Evolutionary conservation across 2,329 filamentous ascomycete genomes (phyloP).

Genomic region (Fusarium transvaalense): DNA sequence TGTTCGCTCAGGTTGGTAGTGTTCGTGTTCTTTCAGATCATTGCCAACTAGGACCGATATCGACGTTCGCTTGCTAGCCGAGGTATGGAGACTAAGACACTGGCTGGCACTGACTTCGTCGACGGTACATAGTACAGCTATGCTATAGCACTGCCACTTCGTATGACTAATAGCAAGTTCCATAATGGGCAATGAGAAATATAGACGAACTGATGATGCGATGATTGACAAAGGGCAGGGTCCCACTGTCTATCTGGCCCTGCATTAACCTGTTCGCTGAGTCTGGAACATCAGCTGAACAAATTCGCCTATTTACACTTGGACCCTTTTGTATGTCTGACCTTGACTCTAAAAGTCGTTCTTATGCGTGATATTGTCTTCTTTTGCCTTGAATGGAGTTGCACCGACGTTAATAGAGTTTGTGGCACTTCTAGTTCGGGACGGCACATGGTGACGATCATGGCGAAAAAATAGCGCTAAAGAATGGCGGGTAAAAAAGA

Average conservation of each 20-base stretch:
- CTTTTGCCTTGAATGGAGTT: slow-evolving; percentile 5
- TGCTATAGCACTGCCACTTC: neutral
- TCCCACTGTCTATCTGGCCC: neutral
- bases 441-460: neutral
- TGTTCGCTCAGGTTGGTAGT: neutral
- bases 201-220: neutral
- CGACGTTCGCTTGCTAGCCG: neutral
- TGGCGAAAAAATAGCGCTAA: neutral
- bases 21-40: neutral
- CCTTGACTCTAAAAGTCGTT: neutral
- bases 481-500: neutral
- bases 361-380: neutral
- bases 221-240: neutral
- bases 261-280: neutral
- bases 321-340: neutral
- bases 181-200: neutral
- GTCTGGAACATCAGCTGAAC: slow-evolving; percentile 13
- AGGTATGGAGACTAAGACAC: slow-evolving; percentile 21
- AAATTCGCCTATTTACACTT: slow-evolving; percentile 1
- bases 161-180: neutral
- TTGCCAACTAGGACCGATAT: neutral
- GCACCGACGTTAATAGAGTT: slow-evolving; percentile 10
- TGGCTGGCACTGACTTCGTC: neutral
- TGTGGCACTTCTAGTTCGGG: slow-evolving; percentile 7
- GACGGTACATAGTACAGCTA: too few relatives aligned